These are phyloP conservation scores for Sporobolomyces roseus DNA, from an alignment of 768 basidiomycete genomes.

Conservation along the genomic window DNA sequence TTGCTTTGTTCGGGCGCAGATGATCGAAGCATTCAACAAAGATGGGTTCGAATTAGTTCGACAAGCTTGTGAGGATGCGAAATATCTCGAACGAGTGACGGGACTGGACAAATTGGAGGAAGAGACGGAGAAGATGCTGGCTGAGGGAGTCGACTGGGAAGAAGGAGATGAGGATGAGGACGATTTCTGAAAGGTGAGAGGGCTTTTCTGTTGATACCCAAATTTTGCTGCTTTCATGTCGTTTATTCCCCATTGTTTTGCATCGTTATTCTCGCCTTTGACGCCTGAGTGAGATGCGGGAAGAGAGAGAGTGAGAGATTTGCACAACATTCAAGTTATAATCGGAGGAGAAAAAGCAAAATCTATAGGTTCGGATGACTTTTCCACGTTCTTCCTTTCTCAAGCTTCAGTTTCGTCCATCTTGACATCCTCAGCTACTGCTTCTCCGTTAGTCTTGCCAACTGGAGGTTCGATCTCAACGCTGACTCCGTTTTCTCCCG, in stretches of 20 bases:
- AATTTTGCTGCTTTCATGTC: not conserved
- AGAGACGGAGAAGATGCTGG: constrained; percentile 66
- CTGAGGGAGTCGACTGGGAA: constrained; percentile 70
- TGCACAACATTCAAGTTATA: not conserved
- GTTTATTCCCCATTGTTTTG: too few relatives aligned
- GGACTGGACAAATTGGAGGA: constrained; percentile 72
- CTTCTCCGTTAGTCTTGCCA: not conserved
- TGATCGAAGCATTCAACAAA: constrained; percentile 74
- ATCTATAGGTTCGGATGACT: not conserved
- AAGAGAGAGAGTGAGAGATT: not conserved
- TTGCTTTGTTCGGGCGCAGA: constrained; percentile 51
- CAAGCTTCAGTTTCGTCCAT: constrained; percentile 11
- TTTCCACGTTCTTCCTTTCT: too few relatives aligned
- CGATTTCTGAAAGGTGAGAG: constrained; percentile 7
- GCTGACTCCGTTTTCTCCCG: not conserved
- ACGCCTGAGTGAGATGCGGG: not conserved
- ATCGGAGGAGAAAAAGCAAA: not conserved
- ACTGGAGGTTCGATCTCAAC: not conserved
- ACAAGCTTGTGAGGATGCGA: constrained; percentile 74
- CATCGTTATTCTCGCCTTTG: not conserved
- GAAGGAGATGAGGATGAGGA: constrained; percentile 3
- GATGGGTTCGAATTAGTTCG: constrained; percentile 75
- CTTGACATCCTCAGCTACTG: not conserved
- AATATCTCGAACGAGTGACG: constrained; percentile 69
- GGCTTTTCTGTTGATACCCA: not conserved